Evolutionary conservation across 768 basidiomycete species (phyloP).

Genomic region (Pleurotus citrinopileatus): DNA sequence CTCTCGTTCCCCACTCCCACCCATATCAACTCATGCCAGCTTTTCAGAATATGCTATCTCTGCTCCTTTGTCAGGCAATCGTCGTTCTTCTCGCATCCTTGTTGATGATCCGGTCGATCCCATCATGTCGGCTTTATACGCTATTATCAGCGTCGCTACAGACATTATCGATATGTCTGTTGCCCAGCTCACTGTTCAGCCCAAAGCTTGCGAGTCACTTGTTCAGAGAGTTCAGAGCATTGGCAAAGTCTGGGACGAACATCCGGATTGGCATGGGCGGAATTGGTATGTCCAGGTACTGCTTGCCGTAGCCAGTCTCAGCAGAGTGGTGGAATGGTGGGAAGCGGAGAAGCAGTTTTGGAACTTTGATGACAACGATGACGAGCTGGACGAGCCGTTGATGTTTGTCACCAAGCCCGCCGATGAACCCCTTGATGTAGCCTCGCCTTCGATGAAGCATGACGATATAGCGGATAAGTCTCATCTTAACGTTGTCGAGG

Average conservation of each 20-base stretch:
- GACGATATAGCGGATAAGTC: slow-evolving; percentile 39
- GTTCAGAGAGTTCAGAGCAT: slow-evolving; percentile 90
- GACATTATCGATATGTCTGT: slow-evolving; percentile 91
- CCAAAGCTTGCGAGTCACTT: slow-evolving; percentile 81
- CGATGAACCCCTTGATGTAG: slow-evolving; percentile 44
- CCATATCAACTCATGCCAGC: slow-evolving; percentile 58
- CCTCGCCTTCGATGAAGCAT: slow-evolving; percentile 35
- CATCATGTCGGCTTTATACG: slow-evolving; percentile 87
- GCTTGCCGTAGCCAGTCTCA: slow-evolving; percentile 92
- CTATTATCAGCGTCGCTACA: slow-evolving; percentile 89
- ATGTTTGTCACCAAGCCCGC: slow-evolving; percentile 92
- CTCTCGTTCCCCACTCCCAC: slow-evolving; percentile 89
- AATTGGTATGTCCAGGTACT: slow-evolving; percentile 98
- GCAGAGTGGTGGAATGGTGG: slow-evolving; percentile 99
- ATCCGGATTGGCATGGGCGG: slow-evolving; percentile 96
- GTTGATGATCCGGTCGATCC: slow-evolving; percentile 86
- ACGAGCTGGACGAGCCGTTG: slow-evolving; percentile 87
- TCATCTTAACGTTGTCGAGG: slow-evolving; percentile 54
- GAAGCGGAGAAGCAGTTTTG: slow-evolving; percentile 99
- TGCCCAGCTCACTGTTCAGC: slow-evolving; percentile 78
- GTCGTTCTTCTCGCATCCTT: slow-evolving; percentile 78
- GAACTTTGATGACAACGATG: slow-evolving; percentile 94
- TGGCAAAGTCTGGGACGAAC: slow-evolving; percentile 95
- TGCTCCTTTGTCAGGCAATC: slow-evolving; percentile 49
- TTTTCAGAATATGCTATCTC: slow-evolving; percentile 53